Base-by-base conservation (phyloP, 73 alveolate genomes). In the Paramecium pentaurelia region DNA sequence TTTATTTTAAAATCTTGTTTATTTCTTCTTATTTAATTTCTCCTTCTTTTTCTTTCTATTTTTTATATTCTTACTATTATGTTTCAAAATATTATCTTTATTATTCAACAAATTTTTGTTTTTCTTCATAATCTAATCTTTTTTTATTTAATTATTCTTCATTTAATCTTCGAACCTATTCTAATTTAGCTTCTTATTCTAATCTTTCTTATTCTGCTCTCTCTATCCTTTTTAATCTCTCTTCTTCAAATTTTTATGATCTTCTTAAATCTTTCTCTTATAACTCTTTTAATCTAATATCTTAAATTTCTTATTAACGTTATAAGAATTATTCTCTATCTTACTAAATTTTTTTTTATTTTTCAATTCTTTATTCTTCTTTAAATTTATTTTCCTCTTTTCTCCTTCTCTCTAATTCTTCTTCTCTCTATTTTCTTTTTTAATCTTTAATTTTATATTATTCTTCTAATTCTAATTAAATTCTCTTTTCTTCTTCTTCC, bases 21-120 rank as follows among this genome's bases (percentile, higher is more conserved):
- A 80, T 80, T 49, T 80, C 91, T 64, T 80, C 91, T 80, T 80
- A 80, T 47, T 80, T 80, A 58, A 80, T 9, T 47, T 80, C 71
- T 32, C 64, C 91, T 47, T 80, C 91, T 27, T 64, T 80, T 22
- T 80, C 91, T 47, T 80, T 80, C 54, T 45, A 47, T 22, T 14
- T 45, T 42, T 80, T 42, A 40, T 47, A 32, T 27, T 45, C 75
- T 25, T 80, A 1, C 6, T 45, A 44, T 36, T 80, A 34, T 25
- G n/a, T 8, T 47, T 80, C 91, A 80, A 44, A 80, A 1, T 14
- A 32, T 42, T n/a, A 27, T 45, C 73, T 80, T 36, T 80, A 20
- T 47, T 32, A 12, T 27, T 25, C 73, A n/a, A 80, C 91, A 12
- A 10, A 9, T 49, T 80, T n/a, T 49, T 80, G 38, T 49, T 47